Base-by-base conservation (phyloP, 176 grass and related monocot species). In the Tillandsia fasciculata region DNA sequence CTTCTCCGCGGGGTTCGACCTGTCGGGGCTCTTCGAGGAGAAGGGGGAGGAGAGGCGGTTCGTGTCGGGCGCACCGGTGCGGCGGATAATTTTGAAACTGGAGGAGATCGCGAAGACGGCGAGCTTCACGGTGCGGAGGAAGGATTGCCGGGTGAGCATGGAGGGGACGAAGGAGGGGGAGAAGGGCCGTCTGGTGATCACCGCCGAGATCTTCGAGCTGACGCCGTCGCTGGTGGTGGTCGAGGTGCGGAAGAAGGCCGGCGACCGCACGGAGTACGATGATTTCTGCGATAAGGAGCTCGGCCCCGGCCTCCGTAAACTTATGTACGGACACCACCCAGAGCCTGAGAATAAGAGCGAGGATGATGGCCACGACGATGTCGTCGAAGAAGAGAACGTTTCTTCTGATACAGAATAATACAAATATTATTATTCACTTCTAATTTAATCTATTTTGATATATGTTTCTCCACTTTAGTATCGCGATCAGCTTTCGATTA, bases 21-120 rank as follows among this genome's bases (percentile, higher is more conserved):
- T 90, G 24, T 90, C 87, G 9, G 80, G 83, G 22, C 76, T 90
- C 20, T 90, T 90, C 22, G 87, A 90, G 26, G 83, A 90, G 77
- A 69, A 67, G 14, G 87, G 83, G 57, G 87, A 81, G 69, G 77
- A 74, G 64, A 74, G 81, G 13, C 57, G 80, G 17, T 81, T 90
- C 51, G 48, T 90, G 24, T 83, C 87, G 18, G 67, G 70, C 1
- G 51, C 69, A 15, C 80, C 87, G 8, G 80, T 83, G 52, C 9
- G 73, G 3, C 65, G 69, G 27, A 86, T 90, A 64, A 71, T 90
- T n/a, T 68, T 73, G 1, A 86, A 83, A 64, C 69, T 90, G 42
- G 77, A 90, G 74, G 80, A 86, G 72, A 90, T 83, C n/a, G 83
- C 79, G 8, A 64, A 53, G 1, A 64, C 69, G 8, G 80, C 80